Percentiles rank a stretch among this genome's conserved stretches.
phyloP scores from a whole-genome alignment of 2,329 filamentous ascomycete genomes.

The Tympanopsis confertula region DNA sequence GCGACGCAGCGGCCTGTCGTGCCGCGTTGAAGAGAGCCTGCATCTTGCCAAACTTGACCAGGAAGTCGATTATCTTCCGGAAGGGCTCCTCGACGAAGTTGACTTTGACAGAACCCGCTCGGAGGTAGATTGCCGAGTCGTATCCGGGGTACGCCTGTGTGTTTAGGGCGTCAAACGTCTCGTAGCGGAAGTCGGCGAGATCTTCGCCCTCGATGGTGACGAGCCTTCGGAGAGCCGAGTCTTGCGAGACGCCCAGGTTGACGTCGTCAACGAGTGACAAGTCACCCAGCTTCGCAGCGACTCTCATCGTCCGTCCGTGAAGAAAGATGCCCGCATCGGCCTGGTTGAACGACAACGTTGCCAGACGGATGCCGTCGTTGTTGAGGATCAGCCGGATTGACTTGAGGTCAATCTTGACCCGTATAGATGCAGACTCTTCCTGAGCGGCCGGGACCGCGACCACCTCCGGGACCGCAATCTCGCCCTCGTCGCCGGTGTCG shows the following conservation, averaged over 20 bases:
- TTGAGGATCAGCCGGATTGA: constrained; percentile 91
- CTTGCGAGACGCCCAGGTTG: constrained; percentile 73
- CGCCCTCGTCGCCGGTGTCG: constrained; percentile 22
- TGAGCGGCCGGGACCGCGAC: constrained; percentile 19
- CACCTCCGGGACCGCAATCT: constrained; percentile 23
- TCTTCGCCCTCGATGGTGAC: constrained; percentile 93
- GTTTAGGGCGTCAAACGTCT: constrained; percentile 74
- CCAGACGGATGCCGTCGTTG: constrained; percentile 89
- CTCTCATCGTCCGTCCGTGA: constrained; percentile 72
- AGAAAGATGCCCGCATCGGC: constrained; percentile 86
- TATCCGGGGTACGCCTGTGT: constrained; percentile 75
- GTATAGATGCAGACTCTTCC: constrained; percentile 60
- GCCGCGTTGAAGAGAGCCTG: constrained; percentile 97
- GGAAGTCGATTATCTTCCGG: constrained; percentile 92
- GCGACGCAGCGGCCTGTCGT: constrained; percentile 82
- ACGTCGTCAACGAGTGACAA: constrained; percentile 85
- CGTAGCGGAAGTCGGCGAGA: constrained; percentile 94
- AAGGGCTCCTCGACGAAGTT: constrained; percentile 97
- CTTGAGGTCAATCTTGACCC: constrained; percentile 86
- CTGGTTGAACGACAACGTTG: constrained; percentile 83
- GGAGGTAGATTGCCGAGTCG: constrained; percentile 79
- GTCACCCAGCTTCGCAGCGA: constrained; percentile 78
- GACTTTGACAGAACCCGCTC: constrained; percentile 91
- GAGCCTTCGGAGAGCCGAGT: constrained; percentile 72
- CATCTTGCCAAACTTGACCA: constrained; percentile 99